phyloP scores from a whole-genome alignment of 495 filamentous ascomycete genomes.

The Neurospora sp. region DNA sequence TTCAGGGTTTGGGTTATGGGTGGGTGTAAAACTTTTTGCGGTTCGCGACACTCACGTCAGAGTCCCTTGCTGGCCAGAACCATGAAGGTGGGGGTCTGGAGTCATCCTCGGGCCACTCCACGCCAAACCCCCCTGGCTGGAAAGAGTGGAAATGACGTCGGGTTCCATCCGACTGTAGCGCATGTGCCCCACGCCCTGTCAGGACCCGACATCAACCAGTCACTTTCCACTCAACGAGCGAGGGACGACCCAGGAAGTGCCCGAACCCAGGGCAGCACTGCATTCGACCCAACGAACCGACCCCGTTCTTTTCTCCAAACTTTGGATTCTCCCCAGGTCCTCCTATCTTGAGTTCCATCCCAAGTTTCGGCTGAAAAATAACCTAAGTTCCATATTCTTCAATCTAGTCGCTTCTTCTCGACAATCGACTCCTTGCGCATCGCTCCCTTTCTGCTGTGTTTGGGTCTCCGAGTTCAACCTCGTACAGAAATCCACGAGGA shows the following conservation, averaged over 20 bases:
- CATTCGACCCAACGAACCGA: neutral
- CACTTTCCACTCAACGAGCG: neutral
- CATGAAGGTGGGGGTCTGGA: neutral
- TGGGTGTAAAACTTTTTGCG: neutral
- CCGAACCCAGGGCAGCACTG: neutral
- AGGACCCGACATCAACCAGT: conserved; percentile 4
- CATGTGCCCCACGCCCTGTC: conserved; percentile 7
- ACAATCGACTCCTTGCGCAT: neutral
- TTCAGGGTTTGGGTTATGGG: neutral
- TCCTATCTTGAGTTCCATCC: neutral
- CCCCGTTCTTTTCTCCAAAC: neutral
- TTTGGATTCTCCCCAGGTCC: neutral
- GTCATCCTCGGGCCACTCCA: neutral
- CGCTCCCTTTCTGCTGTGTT: neutral
- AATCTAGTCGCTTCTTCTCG: neutral
- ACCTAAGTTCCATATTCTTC: neutral
- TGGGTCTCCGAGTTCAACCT: neutral
- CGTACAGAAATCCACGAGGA: neutral
- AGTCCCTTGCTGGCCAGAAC: neutral
- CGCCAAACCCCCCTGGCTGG: neutral
- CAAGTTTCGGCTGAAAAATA: neutral
- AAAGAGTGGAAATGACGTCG: conserved; percentile 9
- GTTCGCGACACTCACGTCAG: neutral
- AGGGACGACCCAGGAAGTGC: neutral
- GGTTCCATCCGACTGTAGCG: neutral